Conservation (phyloP, 2,329 filamentous ascomycete species). For the Calonectria montana region DNA sequence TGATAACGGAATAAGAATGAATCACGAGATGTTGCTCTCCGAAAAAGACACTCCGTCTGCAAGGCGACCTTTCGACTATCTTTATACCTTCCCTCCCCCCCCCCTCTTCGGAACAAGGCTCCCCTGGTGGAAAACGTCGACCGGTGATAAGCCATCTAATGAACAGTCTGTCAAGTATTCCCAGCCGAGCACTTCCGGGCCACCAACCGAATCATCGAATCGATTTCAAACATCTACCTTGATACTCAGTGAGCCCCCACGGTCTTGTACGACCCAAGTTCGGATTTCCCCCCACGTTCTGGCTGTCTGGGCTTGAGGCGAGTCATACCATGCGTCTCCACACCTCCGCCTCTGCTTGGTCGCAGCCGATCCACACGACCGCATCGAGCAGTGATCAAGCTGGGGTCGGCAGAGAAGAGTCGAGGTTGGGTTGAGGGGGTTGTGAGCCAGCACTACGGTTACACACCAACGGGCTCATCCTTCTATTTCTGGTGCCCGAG, state of each 20-base stretch:
- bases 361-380: slow-evolving; percentile 22
- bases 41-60: background rate
- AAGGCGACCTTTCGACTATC: background rate
- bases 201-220: slow-evolving; percentile 4
- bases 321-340: slow-evolving; percentile 18
- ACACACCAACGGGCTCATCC: background rate
- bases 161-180: slow-evolving; percentile 2
- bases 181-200: background rate
- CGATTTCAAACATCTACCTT: background rate
- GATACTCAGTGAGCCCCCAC: slow-evolving; percentile 20
- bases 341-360: slow-evolving; percentile 20
- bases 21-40: background rate
- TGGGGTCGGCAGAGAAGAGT: slow-evolving; percentile 17
- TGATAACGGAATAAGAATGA: background rate
- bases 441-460: background rate
- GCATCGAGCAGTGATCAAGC: slow-evolving; percentile 17
- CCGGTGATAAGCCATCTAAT: background rate
- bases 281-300: slow-evolving; percentile 19
- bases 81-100: slow-evolving; percentile 5
- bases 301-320: slow-evolving; percentile 1
- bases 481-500: background rate
- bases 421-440: background rate
- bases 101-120: background rate
- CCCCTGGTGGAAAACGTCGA: background rate
- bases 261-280: slow-evolving; percentile 12